Conservation (phyloP, 2,329 filamentous ascomycete genomes). For the Endocalyx cinctus region DNA sequence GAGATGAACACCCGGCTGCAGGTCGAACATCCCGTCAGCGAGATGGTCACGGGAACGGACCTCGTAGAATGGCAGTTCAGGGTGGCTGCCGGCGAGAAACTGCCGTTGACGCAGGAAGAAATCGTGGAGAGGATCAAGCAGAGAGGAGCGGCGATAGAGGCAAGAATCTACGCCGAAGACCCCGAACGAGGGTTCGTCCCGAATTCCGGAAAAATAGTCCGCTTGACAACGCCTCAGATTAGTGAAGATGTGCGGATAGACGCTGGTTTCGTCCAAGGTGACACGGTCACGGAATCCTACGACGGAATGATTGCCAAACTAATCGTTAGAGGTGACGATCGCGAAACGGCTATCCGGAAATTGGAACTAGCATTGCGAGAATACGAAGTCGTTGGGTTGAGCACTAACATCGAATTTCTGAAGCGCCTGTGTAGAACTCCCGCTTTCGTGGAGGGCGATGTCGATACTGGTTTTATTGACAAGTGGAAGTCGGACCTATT, state of each 20-base stretch:
- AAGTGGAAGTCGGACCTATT: slow-evolving; percentile 83
- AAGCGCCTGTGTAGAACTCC: slow-evolving; percentile 79
- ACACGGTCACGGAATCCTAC: slow-evolving; percentile 90
- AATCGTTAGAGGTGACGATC: slow-evolving; percentile 77
- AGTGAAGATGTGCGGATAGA: slow-evolving; percentile 81
- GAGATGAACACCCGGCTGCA: slow-evolving; percentile 86
- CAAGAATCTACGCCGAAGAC: slow-evolving; percentile 93
- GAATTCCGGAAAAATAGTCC: slow-evolving; percentile 82
- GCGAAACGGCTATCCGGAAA: slow-evolving; percentile 78
- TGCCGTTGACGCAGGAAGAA: slow-evolving; percentile 52
- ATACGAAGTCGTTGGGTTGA: slow-evolving; percentile 88
- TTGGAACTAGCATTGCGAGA: slow-evolving; percentile 74
- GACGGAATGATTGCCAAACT: slow-evolving; percentile 99
- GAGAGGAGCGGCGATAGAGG: slow-evolving; percentile 87
- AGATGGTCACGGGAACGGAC: slow-evolving; percentile 63
- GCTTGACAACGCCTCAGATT: slow-evolving; percentile 68
- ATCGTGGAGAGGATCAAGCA: slow-evolving; percentile 72
- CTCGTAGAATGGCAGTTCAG: slow-evolving; percentile 96
- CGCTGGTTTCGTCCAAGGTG: slow-evolving; percentile 85
- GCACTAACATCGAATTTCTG: slow-evolving; percentile 95
- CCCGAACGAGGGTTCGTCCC: slow-evolving; percentile 89
- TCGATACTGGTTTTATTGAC: slow-evolving; percentile 95
- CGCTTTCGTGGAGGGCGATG: slow-evolving; percentile 79
- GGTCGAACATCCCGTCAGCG: slow-evolving; percentile 91
- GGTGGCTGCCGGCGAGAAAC: slow-evolving; percentile 54